Percentiles rank a stretch among this genome's conserved stretches.
Conservation (phyloP, 2,329 filamentous ascomycete genomes). For the Lasiodiplodia gonubiensis region DNA sequence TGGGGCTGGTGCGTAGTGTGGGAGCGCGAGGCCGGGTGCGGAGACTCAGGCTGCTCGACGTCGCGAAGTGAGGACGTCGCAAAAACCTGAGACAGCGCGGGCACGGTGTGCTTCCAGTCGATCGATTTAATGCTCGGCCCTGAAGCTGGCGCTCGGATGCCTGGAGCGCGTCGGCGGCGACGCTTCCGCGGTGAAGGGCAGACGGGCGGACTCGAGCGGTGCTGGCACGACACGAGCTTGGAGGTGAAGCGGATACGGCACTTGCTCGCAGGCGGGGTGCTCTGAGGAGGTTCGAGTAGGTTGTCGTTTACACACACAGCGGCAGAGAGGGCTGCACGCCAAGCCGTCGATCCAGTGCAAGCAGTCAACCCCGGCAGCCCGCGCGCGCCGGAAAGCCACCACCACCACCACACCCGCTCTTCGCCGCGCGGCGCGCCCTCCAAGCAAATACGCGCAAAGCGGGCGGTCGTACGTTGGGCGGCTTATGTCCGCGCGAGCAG, state of each 20-base stretch:
- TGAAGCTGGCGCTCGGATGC: slow-evolving; percentile 27
- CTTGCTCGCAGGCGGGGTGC: slow-evolving; percentile 7
- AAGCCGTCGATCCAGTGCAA: slow-evolving; percentile 18
- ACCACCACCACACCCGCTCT: slow-evolving; percentile 1
- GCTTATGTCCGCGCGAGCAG: background rate
- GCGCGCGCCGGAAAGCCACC: slow-evolving; percentile 8
- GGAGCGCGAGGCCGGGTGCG: background rate
- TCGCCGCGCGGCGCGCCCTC: background rate
- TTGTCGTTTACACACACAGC: slow-evolving; percentile 15
- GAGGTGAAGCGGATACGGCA: background rate
- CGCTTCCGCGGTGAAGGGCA: slow-evolving; percentile 16
- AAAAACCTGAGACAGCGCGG: slow-evolving; percentile 19
- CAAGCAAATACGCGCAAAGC: background rate
- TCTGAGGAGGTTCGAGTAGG: slow-evolving; percentile 1
- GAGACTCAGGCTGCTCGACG: background rate
- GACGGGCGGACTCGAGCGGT: background rate
- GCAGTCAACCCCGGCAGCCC: slow-evolving; percentile 7
- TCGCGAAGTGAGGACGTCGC: slow-evolving; percentile 7
- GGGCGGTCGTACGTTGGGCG: background rate
- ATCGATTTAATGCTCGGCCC: slow-evolving; percentile 26
- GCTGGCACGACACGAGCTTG: slow-evolving; percentile 15
- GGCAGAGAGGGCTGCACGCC: slow-evolving; percentile 18
- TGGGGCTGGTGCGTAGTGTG: background rate
- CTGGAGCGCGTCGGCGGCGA: slow-evolving; percentile 8
- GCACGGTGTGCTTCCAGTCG: slow-evolving; percentile 23